Evolutionary conservation across 225 moss, liverwort and hornwort genomes (phyloP), one percentile per base, ranked within the genome.

Genomic region (Lunularia cruciata): DNA sequence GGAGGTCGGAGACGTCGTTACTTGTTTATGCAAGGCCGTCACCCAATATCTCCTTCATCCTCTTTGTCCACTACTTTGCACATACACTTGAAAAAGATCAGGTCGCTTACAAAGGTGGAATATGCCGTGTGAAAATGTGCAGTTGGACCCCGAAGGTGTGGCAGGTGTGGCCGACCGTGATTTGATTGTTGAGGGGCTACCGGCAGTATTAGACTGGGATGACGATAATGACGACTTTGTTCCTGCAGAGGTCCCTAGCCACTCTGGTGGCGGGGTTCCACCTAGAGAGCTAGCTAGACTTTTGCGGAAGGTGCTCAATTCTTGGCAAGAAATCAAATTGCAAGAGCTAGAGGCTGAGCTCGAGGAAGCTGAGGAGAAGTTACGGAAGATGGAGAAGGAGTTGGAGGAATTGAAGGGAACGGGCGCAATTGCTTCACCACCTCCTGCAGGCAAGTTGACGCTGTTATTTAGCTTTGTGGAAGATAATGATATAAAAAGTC

Each of bases 221-320:
- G 85, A 85, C 57, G 83, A 74, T 47, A 79, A 86, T 64, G 85
- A 86, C 73, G 79, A 86, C 42, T 86, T 82, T 57, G 67, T 79
- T 23, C 74, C 79, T 2, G 78, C 78, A 27, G 79, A 86, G 58
- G 59, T 65, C 4, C 63, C 70, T 20, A 64, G 36, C 62, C 57
- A 51, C 20, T 73, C 73, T 47, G 72, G 69, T 23, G 76, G 79
- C 20, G 85, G 77, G 26, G 83, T 86, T 19, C 72, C 85, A 20
- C 85, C 85, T 25, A 76, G 77, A 69, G 85, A 86, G 38, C 72
- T 86, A 19, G 73, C 78, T 0, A 82, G 82, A 36, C 79, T 82
- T n/a, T 60, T 86, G 56, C 79, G 79, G 25, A 86, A 86, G 68
- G 73, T 86, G 47, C 77, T 79, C 19, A 75, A 56, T 48, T 85